These are phyloP conservation scores for Juncus effusus DNA, from an alignment of 176 grass and related monocot species.

Conservation along the genomic window DNA sequence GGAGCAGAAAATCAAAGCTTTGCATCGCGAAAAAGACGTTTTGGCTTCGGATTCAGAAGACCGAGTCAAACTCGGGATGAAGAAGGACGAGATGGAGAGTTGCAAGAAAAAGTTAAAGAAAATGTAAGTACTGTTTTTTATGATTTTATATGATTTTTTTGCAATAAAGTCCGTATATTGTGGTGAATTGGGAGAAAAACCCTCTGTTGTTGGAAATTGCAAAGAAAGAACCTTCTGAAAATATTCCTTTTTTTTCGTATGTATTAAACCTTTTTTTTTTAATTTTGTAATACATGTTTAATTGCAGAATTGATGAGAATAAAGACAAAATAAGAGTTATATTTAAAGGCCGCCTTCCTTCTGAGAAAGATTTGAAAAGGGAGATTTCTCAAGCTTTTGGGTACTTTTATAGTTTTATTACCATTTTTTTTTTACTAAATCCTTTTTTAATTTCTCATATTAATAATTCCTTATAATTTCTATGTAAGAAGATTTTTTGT, in stretches of 20 bases:
- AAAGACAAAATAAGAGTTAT: constrained; percentile 63
- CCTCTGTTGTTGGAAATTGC: not conserved
- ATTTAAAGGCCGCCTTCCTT: constrained; percentile 56
- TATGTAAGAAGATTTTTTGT: constrained; percentile 18
- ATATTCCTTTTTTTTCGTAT: constrained; percentile 11
- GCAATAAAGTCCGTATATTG: not conserved
- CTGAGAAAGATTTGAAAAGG: constrained; percentile 56
- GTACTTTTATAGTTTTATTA: constrained; percentile 29
- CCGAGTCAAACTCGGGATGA: constrained; percentile 64
- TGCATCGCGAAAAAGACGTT: constrained; percentile 62
- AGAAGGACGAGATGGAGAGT: constrained; percentile 70
- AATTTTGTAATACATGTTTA: constrained; percentile 25
- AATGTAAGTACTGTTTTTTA: constrained; percentile 44
- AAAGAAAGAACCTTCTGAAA: not conserved
- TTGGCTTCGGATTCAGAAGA: constrained; percentile 65
- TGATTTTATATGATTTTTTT: constrained; percentile 25
- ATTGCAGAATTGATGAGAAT: constrained; percentile 66
- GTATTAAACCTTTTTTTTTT: constrained; percentile 10
- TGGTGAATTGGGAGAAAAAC: not conserved
- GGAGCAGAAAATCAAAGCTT: constrained; percentile 74
- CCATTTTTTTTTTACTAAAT: constrained; percentile 13
- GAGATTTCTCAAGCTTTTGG: constrained; percentile 63
- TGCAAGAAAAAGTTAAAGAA: constrained; percentile 57
- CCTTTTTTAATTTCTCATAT: constrained; percentile 18
- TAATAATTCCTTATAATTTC: not conserved